Percentiles rank a stretch among this genome's conserved stretches.
These are phyloP conservation scores for Leccinum broughii DNA, from an alignment of 768 basidiomycete species.

Conservation along the genomic window DNA sequence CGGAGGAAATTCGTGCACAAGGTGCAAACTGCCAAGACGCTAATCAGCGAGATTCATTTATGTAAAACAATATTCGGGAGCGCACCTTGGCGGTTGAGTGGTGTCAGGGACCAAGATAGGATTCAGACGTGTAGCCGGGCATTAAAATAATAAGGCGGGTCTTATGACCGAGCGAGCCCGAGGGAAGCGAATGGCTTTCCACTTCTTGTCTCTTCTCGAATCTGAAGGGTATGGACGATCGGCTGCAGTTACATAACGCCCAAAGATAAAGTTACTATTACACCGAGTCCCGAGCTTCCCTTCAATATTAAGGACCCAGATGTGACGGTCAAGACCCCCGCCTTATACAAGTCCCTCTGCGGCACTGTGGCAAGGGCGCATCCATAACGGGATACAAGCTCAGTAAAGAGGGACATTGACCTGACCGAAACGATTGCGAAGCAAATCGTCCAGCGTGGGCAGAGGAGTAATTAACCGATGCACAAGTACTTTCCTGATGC, in stretches of 20 bases:
- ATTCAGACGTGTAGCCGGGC: slow-evolving; percentile 2
- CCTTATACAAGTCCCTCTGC: neutral
- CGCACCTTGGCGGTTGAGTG: slow-evolving; percentile 8
- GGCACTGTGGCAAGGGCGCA: neutral
- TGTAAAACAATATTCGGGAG: neutral
- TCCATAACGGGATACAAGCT: neutral
- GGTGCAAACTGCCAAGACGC: neutral
- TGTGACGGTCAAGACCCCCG: slow-evolving; percentile 9
- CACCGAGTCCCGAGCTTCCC: slow-evolving; percentile 17
- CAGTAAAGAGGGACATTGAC: neutral
- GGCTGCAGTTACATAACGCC: slow-evolving; percentile 25
- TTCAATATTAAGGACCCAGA: slow-evolving; percentile 12
- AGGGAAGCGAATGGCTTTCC: slow-evolving; percentile 22
- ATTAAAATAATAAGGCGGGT: slow-evolving; percentile 17
- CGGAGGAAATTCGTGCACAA: neutral
- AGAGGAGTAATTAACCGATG: neutral
- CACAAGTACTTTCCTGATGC: slow-evolving; percentile 1
- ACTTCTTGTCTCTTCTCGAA: slow-evolving; percentile 25
- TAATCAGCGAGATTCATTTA: neutral
- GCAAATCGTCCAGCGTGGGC: neutral
- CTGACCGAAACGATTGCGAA: neutral
- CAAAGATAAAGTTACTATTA: slow-evolving; percentile 29
- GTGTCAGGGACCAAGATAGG: slow-evolving; percentile 1
- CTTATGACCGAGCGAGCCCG: slow-evolving; percentile 11
- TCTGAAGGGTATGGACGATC: slow-evolving; percentile 9